Evolutionary conservation across 2,329 filamentous ascomycete species (phyloP), one percentile per base, ranked within the genome.

Genomic region (Trichoderma cornu-damae): DNA sequence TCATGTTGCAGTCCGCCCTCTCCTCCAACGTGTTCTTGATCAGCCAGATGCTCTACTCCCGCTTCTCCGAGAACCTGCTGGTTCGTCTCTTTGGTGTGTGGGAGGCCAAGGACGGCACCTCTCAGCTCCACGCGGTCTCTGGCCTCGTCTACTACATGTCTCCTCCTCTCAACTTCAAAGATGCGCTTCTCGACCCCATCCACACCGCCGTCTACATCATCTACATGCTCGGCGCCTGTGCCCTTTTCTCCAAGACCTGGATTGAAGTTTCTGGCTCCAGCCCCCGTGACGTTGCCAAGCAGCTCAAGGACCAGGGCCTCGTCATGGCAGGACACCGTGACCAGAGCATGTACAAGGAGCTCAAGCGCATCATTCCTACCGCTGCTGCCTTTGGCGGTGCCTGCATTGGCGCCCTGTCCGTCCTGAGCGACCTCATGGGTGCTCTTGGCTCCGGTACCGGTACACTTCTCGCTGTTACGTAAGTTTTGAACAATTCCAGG

Each of bases 121-220:
- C 93, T 66, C 94, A 99, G 82, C 90, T 99, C 65, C 91, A 91
- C 70, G 94, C 94, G 69, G 80, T 87, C 65, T 96, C 90, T 50
- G 94, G 94, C 76, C 85, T 99, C 63, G 92, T 94, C 68, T 99
- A 99, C 84, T 99, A 99, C 83, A 99, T 99, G 94, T 96, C 91
- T 59, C 94, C 95, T 63, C 94, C 94, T 61, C 82, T 96, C 67
- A 96, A 94, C 86, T 90, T 99, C 80, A 95, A 90, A 74, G 94
- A 97, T 70, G 94, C 94, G 65, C 87, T 99, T 51, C 82, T 96
- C 62, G 95, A 99, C 77, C 94, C 94, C 34, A 91, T 99, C 70
- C 94, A 99, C 81, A 97, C 94, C 18, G 86, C 87, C 60, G 83
- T 96, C 70, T 99, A 99, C 79, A 90, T 97, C 65, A 82, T 86